phyloP scores from a whole-genome alignment of 1,284 basidiomycete species.

The Lentinula novae-zelandiae region DNA sequence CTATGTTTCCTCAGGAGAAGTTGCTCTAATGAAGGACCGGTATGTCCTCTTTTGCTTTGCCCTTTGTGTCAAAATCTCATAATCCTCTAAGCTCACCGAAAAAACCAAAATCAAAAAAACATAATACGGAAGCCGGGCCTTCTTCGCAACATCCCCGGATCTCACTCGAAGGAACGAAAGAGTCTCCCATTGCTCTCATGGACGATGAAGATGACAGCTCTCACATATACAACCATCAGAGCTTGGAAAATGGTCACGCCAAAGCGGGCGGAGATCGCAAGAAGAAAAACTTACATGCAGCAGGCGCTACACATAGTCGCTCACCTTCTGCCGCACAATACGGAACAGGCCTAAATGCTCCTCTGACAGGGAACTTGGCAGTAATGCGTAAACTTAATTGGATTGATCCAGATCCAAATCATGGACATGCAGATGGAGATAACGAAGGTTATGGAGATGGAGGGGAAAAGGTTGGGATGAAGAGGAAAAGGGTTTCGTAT shows the following conservation, averaged over 20 bases:
- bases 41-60: conserved; percentile 23
- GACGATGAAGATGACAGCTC: conserved; percentile 2
- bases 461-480: conserved; percentile 5
- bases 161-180: not conserved
- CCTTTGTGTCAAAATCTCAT: not conserved
- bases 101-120: conserved; percentile 10
- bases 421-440: not conserved
- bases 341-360: conserved; percentile 5
- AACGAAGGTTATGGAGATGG: conserved; percentile 2
- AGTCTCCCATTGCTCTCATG: conserved; percentile 11
- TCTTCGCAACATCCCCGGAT: not conserved
- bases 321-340: not conserved
- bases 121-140: not conserved
- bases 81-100: conserved; percentile 7
- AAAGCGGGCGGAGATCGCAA: not conserved
- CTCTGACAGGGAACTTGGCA: conserved; percentile 6
- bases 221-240: not conserved
- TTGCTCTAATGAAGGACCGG: conserved; percentile 81
- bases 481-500: conserved; percentile 45
- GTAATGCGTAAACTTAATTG: conserved; percentile 5
- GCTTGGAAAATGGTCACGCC: not conserved
- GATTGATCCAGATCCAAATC: conserved; percentile 3
- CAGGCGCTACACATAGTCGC: not conserved
- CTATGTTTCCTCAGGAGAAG: conserved; percentile 85
- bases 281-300: not conserved